These are phyloP conservation scores for Platanthera zijinensis DNA, from an alignment of 106 monocot species.

Conservation along the genomic window DNA sequence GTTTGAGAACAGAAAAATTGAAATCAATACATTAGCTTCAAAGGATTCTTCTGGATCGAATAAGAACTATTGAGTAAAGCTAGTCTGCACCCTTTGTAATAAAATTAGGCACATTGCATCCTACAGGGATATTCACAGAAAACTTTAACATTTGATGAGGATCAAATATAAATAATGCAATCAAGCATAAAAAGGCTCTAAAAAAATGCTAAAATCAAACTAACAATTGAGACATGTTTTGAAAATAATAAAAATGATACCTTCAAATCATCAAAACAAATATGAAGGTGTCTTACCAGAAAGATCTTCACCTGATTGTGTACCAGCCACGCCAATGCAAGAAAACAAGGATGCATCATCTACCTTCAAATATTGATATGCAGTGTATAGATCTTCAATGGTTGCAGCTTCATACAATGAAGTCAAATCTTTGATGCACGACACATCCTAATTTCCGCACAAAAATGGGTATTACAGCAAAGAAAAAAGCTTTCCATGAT, in stretches of 20 bases:
- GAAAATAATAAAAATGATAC: background rate
- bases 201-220: no score
- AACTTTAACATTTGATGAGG: no score
- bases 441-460: constrained; percentile 44
- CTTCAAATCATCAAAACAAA: background rate
- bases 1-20: no score
- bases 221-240: background rate
- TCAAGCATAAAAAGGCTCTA: no score
- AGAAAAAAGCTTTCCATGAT: background rate
- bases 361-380: constrained; percentile 79
- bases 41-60: no score
- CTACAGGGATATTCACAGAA: no score
- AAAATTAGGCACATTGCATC: no score
- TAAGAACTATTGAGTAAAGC: no score
- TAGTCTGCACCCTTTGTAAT: no score
- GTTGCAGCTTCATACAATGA: constrained; percentile 75
- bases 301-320: constrained; percentile 48
- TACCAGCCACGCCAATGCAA: constrained; percentile 88
- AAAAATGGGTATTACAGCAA: background rate
- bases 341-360: constrained; percentile 90
- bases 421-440: constrained; percentile 77
- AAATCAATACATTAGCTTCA: no score
- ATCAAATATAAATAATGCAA: no score
- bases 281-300: constrained; percentile 31
- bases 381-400: constrained; percentile 86